A percentile compares a stretch with the other conserved stretches of the same genome.
These are phyloP conservation scores for Exutisphaerella laricina DNA, from an alignment of 2,329 filamentous ascomycete genomes.

Conservation along the genomic window DNA sequence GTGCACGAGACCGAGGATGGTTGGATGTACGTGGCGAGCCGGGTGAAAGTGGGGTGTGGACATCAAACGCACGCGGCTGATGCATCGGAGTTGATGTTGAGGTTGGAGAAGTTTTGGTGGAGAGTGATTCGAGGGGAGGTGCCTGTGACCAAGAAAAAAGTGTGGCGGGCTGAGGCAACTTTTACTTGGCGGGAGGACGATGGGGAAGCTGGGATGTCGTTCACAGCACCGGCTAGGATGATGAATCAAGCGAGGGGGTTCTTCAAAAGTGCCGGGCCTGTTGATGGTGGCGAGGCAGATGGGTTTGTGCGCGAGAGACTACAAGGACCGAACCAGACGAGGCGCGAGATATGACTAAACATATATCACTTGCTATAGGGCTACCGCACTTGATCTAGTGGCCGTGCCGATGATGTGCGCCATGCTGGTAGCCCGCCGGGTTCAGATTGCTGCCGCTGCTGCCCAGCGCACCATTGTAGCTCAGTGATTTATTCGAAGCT, in stretches of 20 bases:
- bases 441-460: no score
- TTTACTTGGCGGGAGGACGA: conserved; percentile 36
- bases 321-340: no score
- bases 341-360: no score
- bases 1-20: conserved; percentile 18
- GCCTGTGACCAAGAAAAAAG: conserved; percentile 29
- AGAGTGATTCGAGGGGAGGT: conserved; percentile 33
- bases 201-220: conserved; percentile 31
- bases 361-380: no score
- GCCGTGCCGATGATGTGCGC: no score
- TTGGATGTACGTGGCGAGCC: conserved; percentile 21
- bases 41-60: conserved; percentile 30
- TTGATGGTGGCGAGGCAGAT: background rate
- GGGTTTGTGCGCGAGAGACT: background rate
- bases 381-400: no score
- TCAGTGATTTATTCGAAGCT: no score
- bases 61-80: conserved; percentile 37
- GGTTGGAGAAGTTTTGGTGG: conserved; percentile 33
- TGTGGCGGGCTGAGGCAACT: conserved; percentile 31
- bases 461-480: no score
- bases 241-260: conserved; percentile 29
- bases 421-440: no score
- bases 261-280: conserved; percentile 13
- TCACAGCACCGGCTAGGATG: conserved; percentile 34
- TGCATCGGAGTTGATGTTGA: conserved; percentile 35